phyloP scores from a whole-genome alignment of 495 filamentous ascomycete species.

The Tuber calosporum region DNA sequence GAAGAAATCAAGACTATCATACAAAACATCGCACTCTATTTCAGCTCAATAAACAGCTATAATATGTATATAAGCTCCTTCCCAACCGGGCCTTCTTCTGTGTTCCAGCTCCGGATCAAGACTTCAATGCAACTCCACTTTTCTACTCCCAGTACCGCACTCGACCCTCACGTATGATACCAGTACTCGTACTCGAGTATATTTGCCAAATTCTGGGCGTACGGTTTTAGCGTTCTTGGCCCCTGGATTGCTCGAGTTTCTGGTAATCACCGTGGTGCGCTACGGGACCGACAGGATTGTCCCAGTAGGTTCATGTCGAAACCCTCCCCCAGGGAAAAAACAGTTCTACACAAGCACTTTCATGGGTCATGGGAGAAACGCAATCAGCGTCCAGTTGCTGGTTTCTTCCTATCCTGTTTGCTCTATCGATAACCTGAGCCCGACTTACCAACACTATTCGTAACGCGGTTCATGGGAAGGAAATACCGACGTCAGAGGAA shows the following conservation, averaged over 20 bases:
- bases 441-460: not conserved
- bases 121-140: not conserved
- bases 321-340: not conserved
- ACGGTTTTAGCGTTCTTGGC: not conserved
- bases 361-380: not conserved
- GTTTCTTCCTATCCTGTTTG: not conserved
- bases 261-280: not conserved
- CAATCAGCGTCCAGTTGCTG: not conserved
- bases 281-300: not conserved
- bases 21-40: not conserved
- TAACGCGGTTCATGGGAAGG: not conserved
- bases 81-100: not conserved
- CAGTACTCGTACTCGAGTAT: too few species aligned
- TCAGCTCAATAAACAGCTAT: not conserved
- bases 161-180: not conserved
- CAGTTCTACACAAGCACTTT: not conserved
- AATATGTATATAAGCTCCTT: not conserved
- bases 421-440: not conserved
- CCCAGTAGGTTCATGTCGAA: not conserved
- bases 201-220: not conserved
- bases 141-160: not conserved
- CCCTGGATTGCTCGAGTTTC: not conserved
- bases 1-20: not conserved
- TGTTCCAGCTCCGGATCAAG: not conserved
- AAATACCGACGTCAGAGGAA: not conserved